Evolutionary conservation across 2,329 filamentous ascomycete genomes (phyloP), one percentile per base, ranked within the genome.

Genomic region (Juglanconis oblonga): DNA sequence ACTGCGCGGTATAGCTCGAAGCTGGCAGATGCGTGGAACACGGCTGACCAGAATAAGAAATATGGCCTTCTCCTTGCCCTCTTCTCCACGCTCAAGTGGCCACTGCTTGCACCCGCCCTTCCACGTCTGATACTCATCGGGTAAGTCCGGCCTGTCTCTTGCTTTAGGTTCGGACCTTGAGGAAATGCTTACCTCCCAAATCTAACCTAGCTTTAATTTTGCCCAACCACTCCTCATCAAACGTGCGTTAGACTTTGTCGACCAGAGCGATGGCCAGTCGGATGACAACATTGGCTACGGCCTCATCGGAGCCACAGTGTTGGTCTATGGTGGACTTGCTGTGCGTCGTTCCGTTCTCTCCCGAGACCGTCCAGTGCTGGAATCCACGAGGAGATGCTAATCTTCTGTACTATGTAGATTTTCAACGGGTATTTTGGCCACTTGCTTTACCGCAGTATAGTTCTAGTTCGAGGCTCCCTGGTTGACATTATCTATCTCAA

Each of bases 401-500:
- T 50, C 9, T 29, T n/a, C n/a, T 11, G 17, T 13, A 49, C 29
- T 13, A 29, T 17, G 38, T 48, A 66, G 62, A 52, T 70, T 2
- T 70, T 67, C 9, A 70, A 65, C 58, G 67, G 67, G n/a, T 60
- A 65, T 59, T 71, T 75, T 57, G 70, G 70, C 33, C 74, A 77
- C 58, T 64, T 70, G 29, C 72, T 73, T 0, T 72, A 67, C 51
- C 73, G 75, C 42, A 67, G 72, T 29, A 70, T 75, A 32, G 71
- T 73, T 8, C 72, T 74, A 68, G 67, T 70, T 36, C 71, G 76
- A 29, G 74, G 70, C 1, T 71, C 68, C 1, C 58, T 77, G 1
- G 66, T 73, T 4, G 77, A 79, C 0, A 70, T 84, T 64, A 76
- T 86, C 2, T 85, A 80, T 64, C 74, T 76, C 17, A 79, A 80